Evolutionary conservation across 441 rosid species (phyloP).

Genomic region (Gossypium lobatum): DNA sequence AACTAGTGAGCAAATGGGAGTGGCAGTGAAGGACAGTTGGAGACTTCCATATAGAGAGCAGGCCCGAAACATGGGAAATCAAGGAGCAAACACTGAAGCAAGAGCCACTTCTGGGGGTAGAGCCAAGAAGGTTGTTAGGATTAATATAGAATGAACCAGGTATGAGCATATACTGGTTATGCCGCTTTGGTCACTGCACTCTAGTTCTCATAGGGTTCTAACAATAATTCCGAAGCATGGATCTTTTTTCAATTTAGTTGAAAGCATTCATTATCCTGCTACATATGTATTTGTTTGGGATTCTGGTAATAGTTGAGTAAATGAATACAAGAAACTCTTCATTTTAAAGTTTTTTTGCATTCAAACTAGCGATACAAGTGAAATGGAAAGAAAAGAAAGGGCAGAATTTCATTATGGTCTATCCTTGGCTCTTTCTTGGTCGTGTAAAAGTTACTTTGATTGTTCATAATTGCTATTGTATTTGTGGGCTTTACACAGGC

Average conservation of each 20-base stretch:
- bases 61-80: conserved; percentile 4
- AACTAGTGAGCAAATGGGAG: conserved; percentile 16
- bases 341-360: not conserved
- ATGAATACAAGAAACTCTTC: not conserved
- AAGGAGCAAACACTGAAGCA: conserved; percentile 1
- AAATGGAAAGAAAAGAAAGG: not conserved
- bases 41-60: conserved; percentile 31
- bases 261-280: not conserved
- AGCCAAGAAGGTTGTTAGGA: conserved; percentile 56
- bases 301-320: not conserved
- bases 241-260: not conserved
- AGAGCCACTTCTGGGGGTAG: conserved; percentile 19
- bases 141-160: conserved; percentile 57
- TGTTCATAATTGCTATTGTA: too few relatives aligned
- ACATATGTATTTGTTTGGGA: not conserved
- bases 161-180: not conserved
- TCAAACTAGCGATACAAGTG: not conserved
- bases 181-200: not conserved
- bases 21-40: conserved; percentile 27
- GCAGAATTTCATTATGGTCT: not conserved
- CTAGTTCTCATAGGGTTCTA: not conserved
- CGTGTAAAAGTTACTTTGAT: not conserved
- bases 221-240: not conserved
- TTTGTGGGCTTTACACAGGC: not conserved
- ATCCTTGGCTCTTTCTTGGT: not conserved